phyloP scores from a whole-genome alignment of 768 basidiomycete species.

The Rhodotorula diobovata region DNA sequence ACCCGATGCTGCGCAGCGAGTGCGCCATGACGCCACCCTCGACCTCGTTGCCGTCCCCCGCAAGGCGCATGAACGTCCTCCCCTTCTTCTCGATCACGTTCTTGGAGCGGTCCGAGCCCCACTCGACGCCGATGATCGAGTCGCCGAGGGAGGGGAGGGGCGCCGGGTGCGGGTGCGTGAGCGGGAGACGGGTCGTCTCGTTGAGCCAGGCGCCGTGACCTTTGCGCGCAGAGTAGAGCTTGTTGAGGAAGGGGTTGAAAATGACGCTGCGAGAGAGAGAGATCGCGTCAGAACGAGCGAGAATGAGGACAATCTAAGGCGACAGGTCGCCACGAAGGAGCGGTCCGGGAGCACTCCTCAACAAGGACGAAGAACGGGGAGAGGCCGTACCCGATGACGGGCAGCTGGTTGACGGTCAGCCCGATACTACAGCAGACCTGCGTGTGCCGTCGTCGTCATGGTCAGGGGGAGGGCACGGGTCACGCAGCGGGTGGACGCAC shows the following conservation, averaged over 20 bases:
- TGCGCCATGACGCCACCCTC: conserved; percentile 77
- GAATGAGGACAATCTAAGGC: background rate
- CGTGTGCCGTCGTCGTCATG: fast-evolving
- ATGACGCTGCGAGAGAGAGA: conserved; percentile 55
- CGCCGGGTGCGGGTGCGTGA: conserved; percentile 52
- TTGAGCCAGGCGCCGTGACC: conserved; percentile 75
- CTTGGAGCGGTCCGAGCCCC: conserved; percentile 55
- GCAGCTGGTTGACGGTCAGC: conserved; percentile 71
- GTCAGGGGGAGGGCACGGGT: background rate
- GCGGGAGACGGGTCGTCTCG: conserved; percentile 59
- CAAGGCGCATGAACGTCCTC: conserved; percentile 65
- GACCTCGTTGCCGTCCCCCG: conserved; percentile 63
- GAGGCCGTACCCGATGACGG: conserved; percentile 61
- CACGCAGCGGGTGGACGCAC: background rate
- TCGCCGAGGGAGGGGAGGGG: conserved; percentile 65
- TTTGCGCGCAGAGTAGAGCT: conserved; percentile 74
- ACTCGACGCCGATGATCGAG: conserved; percentile 75
- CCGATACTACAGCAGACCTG: conserved; percentile 88
- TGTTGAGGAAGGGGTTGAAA: conserved; percentile 84
- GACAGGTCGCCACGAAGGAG: too few species aligned
- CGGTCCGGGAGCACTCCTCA: too few species aligned
- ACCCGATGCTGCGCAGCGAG: conserved; percentile 74
- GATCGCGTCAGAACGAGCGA: background rate
- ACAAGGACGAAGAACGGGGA: background rate
- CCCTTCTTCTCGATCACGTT: conserved; percentile 46